Conservation (phyloP, 129 eudicot species). For the Helichrysum umbraculigerum region DNA sequence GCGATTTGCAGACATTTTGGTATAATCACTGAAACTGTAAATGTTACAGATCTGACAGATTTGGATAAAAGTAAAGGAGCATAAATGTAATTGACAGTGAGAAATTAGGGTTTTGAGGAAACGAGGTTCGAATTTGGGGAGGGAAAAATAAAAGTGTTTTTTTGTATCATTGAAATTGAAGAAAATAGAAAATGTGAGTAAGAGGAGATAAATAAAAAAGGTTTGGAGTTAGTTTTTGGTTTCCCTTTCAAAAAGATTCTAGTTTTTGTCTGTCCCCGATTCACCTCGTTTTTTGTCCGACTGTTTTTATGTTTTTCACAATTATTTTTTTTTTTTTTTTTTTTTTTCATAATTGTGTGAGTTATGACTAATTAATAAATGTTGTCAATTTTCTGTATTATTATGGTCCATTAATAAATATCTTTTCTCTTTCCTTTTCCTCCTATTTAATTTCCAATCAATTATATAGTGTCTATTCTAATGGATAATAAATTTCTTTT, state of each 20-base stretch:
- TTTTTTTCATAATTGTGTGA: not conserved
- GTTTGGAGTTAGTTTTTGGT: not conserved
- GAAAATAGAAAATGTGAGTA: constrained; percentile 14
- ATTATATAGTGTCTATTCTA: not conserved
- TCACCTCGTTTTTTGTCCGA: constrained; percentile 14
- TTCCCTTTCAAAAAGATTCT: constrained; percentile 27
- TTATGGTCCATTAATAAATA: not conserved
- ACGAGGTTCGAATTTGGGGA: constrained; percentile 32
- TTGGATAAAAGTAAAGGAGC: not conserved
- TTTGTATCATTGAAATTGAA: constrained; percentile 8
- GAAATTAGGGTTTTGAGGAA: constrained; percentile 34
- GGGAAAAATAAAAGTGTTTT: constrained; percentile 25
- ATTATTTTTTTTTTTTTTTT: not conserved
- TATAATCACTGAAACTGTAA: constrained; percentile 8
- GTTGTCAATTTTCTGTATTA: not conserved
- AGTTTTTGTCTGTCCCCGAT: constrained; percentile 9
- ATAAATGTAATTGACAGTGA: not conserved
- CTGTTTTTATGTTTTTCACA: constrained; percentile 13
- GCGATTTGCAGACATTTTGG: constrained; percentile 45
- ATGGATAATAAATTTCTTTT: not conserved
- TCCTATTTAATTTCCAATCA: not conserved
- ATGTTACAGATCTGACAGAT: constrained; percentile 40
- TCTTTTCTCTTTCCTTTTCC: not conserved
- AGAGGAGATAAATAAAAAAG: not conserved
- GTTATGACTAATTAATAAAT: not conserved